Evolutionary conservation across 2,329 filamentous ascomycete species (phyloP).

Genomic region (Lithohypha guttulata): DNA sequence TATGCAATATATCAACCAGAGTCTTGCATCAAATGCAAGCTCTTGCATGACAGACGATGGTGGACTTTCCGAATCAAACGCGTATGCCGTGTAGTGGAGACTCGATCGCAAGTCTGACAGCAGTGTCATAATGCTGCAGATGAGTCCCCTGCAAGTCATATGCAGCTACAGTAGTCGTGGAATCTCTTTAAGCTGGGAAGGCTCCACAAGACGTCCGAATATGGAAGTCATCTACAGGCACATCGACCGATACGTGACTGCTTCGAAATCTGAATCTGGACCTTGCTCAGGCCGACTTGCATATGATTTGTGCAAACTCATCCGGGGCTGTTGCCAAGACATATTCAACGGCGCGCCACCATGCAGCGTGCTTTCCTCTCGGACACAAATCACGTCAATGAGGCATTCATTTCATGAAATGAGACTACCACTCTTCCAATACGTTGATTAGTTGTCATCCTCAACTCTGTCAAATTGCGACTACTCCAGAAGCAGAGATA

Average conservation of each 20-base stretch:
- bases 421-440: too few relatives aligned
- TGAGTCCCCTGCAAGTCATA: constrained; percentile 1
- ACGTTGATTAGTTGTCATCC: too few relatives aligned
- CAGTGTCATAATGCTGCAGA: constrained; percentile 1
- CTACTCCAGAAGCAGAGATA: too few relatives aligned
- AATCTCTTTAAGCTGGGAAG: background rate
- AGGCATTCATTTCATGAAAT: too few relatives aligned
- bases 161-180: constrained; percentile 5
- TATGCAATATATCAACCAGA: background rate
- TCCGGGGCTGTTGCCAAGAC: constrained; percentile 1
- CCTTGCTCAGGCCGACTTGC: constrained; percentile 7
- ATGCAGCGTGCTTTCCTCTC: constrained; percentile 9
- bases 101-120: constrained; percentile 4
- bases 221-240: background rate
- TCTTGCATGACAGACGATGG: background rate
- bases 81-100: constrained; percentile 1
- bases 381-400: too few relatives aligned
- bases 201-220: background rate
- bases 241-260: background rate
- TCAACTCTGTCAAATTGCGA: too few relatives aligned
- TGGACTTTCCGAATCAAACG: constrained; percentile 2
- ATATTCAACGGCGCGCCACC: background rate
- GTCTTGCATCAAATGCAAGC: background rate
- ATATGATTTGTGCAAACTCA: constrained; percentile 1
- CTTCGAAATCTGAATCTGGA: background rate